Evolutionary conservation across 345 rosid genomes (phyloP).

Genomic region (Theobroma cacao): DNA sequence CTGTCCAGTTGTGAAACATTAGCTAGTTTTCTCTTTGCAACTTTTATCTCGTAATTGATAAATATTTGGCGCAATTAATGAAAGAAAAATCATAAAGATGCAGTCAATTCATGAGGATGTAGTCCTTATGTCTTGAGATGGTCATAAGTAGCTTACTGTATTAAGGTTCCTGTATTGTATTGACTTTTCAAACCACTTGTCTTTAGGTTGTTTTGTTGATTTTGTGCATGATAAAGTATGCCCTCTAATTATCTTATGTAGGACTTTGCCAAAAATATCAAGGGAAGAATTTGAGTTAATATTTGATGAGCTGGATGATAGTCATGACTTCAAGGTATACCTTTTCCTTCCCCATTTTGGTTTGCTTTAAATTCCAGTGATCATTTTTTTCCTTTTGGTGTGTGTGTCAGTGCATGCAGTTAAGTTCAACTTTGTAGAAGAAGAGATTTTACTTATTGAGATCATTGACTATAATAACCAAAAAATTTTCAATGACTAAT

Average conservation of each 20-base stretch:
- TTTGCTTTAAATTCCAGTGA: neutral
- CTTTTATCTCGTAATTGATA: neutral
- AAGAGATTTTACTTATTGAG: neutral
- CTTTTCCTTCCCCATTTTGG: neutral
- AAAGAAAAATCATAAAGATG: neutral
- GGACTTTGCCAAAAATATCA: constrained; percentile 88
- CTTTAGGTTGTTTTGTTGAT: constrained; percentile 8
- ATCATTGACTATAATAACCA: neutral
- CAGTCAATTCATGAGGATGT: neutral
- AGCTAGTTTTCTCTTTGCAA: neutral
- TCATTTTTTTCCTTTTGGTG: neutral
- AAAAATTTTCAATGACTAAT: neutral
- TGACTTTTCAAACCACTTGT: neutral
- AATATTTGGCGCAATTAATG: neutral
- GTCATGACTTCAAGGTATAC: constrained; percentile 85
- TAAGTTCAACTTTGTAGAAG: neutral
- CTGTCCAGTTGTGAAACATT: neutral
- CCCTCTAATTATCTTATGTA: constrained; percentile 24
- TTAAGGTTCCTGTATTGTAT: neutral
- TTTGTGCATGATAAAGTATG: constrained; percentile 2
- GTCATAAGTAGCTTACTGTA: neutral
- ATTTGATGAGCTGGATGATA: constrained; percentile 90
- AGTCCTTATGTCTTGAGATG: neutral
- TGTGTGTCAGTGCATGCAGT: neutral
- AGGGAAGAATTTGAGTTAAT: constrained; percentile 79